A percentile compares a stretch with the other conserved stretches of the same genome.
These are phyloP conservation scores for Pelargonium citronellum DNA, from an alignment of 441 rosid species.

Conservation along the genomic window DNA sequence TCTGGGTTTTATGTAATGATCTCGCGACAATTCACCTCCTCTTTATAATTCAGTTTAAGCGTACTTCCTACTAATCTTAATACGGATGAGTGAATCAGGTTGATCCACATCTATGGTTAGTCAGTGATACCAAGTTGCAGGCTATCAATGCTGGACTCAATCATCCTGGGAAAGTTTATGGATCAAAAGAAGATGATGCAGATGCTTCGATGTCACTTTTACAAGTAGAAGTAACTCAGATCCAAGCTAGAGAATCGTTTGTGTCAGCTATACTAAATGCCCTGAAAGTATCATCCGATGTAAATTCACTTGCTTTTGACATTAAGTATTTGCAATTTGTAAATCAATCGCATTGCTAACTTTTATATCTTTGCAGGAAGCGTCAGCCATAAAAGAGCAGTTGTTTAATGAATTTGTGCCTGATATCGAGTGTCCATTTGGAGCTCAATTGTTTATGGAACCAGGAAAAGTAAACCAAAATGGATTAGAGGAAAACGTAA, in stretches of 20 bases:
- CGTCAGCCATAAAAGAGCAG: slow-evolving; percentile 42
- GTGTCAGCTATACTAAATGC: slow-evolving; percentile 55
- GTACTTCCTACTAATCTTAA: slow-evolving; percentile 9
- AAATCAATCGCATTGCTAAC: slow-evolving; percentile 22
- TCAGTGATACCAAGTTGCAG: slow-evolving; percentile 66
- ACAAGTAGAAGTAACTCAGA: slow-evolving; percentile 43
- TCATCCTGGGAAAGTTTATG: slow-evolving; percentile 35
- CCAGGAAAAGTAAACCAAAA: slow-evolving; percentile 34
- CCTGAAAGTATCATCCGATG: slow-evolving; percentile 51
- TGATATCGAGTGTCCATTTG: slow-evolving; percentile 65
- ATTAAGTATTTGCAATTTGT: slow-evolving; percentile 12
- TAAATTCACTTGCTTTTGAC: slow-evolving; percentile 25
- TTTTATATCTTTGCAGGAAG: slow-evolving; percentile 38
- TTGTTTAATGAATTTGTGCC: slow-evolving; percentile 62
- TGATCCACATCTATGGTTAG: slow-evolving; percentile 68
- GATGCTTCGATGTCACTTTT: slow-evolving; percentile 54
- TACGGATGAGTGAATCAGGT: slow-evolving; percentile 33
- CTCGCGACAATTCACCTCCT: background rate
- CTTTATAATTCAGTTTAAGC: background rate
- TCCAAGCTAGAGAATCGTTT: slow-evolving; percentile 53
- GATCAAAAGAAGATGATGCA: slow-evolving; percentile 71
- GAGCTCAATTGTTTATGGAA: slow-evolving; percentile 48
- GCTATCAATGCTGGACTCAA: slow-evolving; percentile 35
- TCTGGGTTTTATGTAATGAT: background rate
- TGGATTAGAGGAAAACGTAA: slow-evolving; percentile 27